Evolutionary conservation across 495 filamentous ascomycete species (phyloP).

Genomic region (Pyrenopolyporus hunteri): DNA sequence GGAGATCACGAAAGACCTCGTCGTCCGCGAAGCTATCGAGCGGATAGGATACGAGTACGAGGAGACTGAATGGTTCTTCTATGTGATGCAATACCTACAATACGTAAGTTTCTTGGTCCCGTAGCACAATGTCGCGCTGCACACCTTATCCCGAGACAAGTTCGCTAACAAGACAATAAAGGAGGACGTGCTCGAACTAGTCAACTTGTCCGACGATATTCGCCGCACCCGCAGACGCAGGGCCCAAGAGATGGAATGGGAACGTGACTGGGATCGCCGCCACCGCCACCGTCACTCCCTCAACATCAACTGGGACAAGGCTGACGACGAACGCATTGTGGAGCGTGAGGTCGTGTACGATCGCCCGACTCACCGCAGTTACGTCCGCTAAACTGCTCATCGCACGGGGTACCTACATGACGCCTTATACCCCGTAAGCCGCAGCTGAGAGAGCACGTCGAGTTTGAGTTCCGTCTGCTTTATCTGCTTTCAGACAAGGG

Average conservation of each 20-base stretch:
- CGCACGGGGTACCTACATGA: background rate
- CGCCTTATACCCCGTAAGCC: background rate
- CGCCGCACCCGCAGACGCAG: conserved; percentile 75
- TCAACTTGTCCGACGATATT: conserved; percentile 82
- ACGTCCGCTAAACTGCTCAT: conserved; percentile 32
- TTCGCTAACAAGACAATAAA: conserved; percentile 48
- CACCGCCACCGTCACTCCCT: conserved; percentile 43
- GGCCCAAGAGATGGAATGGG: conserved; percentile 80
- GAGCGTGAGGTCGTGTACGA: conserved; percentile 66
- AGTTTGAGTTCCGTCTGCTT: background rate
- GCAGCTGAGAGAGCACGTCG: background rate
- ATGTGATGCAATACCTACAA: conserved; percentile 87
- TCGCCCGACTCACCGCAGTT: conserved; percentile 43
- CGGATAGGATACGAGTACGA: conserved; percentile 86
- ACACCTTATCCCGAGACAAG: background rate
- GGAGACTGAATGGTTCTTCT: conserved; percentile 88
- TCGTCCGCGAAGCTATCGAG: conserved; percentile 86
- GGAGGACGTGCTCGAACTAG: conserved; percentile 87
- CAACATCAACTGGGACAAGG: conserved; percentile 42
- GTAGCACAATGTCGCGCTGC: background rate
- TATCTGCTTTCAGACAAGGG: too few species aligned
- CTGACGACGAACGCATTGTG: conserved; percentile 62
- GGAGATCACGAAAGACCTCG: conserved; percentile 93
- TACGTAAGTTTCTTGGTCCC: conserved; percentile 66
- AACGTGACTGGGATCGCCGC: conserved; percentile 76